Evolutionary conservation across 768 basidiomycete species (phyloP), one percentile per base, ranked within the genome.

Genomic region (Lactifluus echinatus): DNA sequence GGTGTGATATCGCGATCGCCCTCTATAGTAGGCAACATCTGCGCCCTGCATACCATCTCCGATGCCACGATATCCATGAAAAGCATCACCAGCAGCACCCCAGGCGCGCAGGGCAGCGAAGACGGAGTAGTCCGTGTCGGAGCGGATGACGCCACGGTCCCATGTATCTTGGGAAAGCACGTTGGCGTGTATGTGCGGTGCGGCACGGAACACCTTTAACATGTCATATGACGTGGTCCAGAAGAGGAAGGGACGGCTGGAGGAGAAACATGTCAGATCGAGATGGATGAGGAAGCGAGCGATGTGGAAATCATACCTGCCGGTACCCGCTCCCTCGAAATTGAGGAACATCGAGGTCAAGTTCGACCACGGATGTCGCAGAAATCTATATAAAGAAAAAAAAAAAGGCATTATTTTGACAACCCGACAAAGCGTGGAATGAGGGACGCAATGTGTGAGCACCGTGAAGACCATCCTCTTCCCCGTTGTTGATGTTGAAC

Each of bases 401-500:
- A 19, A 45, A 15, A 34, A 53, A 53, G n/a, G n/a, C n/a, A n/a
- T n/a, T n/a, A n/a, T n/a, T n/a, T n/a, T n/a, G n/a, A n/a, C n/a
- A n/a, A n/a, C n/a, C n/a, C n/a, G n/a, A n/a, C n/a, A n/a, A n/a
- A n/a, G n/a, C n/a, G n/a, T n/a, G n/a, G n/a, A n/a, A n/a, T n/a
- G n/a, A n/a, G n/a, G n/a, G n/a, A n/a, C n/a, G n/a, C n/a, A n/a
- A n/a, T n/a, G n/a, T n/a, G 14, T 83, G 82, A 8, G 88, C 84
- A 26, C 89, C 89, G 59, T 84, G 77, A 61, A 91, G 67, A 36
- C 82, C 79, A 67, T 88, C 82, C 64, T 93, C 89, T 66, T 92
- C 90, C 1, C 84, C 89, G 58, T 92, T 91, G 68, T 93, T 93
- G 67, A 89, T 78, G 64, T 91, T 88, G 74, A 92, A 89, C 3